A percentile compares a stretch with the other conserved stretches of the same genome.
phyloP scores from a whole-genome alignment of 2,329 filamentous ascomycete genomes.

The Mycosphaerella arachidis region DNA sequence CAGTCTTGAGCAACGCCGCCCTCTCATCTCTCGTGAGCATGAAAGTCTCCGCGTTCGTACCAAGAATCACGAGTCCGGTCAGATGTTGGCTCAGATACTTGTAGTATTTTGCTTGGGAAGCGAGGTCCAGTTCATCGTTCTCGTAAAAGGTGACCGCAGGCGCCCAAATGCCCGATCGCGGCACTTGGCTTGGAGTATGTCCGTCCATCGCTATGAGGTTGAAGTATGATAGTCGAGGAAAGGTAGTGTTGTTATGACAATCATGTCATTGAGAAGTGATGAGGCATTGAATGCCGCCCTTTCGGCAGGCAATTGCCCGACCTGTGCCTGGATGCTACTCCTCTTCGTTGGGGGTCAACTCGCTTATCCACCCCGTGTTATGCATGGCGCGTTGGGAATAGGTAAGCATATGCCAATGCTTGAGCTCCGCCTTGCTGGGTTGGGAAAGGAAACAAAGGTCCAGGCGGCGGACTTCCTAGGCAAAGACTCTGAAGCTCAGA shows the following conservation, averaged over 20 bases:
- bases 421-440: background rate
- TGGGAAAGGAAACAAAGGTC: background rate
- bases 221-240: background rate
- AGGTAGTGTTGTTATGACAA: background rate
- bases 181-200: slow-evolving; percentile 44
- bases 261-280: background rate
- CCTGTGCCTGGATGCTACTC: background rate
- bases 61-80: slow-evolving; percentile 44
- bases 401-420: background rate
- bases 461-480: background rate
- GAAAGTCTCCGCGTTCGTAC: slow-evolving; percentile 46
- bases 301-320: background rate
- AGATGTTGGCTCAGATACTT: slow-evolving; percentile 42
- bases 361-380: background rate
- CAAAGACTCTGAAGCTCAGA: background rate
- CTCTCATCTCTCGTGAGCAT: slow-evolving; percentile 44
- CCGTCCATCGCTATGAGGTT: slow-evolving; percentile 16
- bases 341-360: background rate
- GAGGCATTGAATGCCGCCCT: background rate
- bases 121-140: slow-evolving; percentile 39
- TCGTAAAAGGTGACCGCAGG: slow-evolving; percentile 47
- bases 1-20: slow-evolving; percentile 35
- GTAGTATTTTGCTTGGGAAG: slow-evolving; percentile 42
- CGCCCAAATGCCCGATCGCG: slow-evolving; percentile 38
- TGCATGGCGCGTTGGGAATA: background rate